Evolutionary conservation across 2,329 filamentous ascomycete genomes (phyloP), one percentile per base, ranked within the genome.

Genomic region (Pleomassaria siparia): DNA sequence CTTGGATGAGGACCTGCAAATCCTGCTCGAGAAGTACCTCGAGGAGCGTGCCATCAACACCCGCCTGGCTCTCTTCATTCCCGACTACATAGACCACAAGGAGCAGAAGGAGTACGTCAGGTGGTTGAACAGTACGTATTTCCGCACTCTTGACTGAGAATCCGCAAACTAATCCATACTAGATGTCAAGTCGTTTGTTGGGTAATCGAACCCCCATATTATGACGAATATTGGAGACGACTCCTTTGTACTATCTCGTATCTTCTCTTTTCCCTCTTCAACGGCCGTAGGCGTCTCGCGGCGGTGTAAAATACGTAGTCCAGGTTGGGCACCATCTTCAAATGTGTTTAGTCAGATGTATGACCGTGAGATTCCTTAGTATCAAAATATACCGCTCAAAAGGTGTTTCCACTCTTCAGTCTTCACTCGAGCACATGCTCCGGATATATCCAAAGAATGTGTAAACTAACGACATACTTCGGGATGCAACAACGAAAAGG

Each of bases 41-140:
- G 91, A 96, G 74, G 94, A 96, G 81, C 84, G 94, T 62, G 94
- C 92, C 56, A 84, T 99, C 74, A 90, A 92, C 66, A 85, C 87
- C 62, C 83, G 86, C 49, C 82, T 99, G 62, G 92, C 91, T 44
- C 77, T 91, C 59, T 96, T 97, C 73, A 86, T 95, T 36, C 90
- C 91, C 29, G 91, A 97, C 72, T 99, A 96, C 77, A 91, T 97
- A 67, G 91, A 97, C 70, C 84, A 88, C 75, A 99, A 99, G 86
- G 94, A 99, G 83, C 92, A 97, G 83, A 88, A 85, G 76, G 94
- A 99, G 81, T 99, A 99, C 74, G 77, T 95, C 53, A 77, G 81
- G 58, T 99, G 95, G 94, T 78, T 99, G 72, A 82, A 85, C 72
- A 84, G 63, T 69, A 56, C 59, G 65, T 66, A 13, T n/a, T 5